Evolutionary conservation across 179 eudicot genomes (phyloP).

Genomic region (Beta macrorhiza): DNA sequence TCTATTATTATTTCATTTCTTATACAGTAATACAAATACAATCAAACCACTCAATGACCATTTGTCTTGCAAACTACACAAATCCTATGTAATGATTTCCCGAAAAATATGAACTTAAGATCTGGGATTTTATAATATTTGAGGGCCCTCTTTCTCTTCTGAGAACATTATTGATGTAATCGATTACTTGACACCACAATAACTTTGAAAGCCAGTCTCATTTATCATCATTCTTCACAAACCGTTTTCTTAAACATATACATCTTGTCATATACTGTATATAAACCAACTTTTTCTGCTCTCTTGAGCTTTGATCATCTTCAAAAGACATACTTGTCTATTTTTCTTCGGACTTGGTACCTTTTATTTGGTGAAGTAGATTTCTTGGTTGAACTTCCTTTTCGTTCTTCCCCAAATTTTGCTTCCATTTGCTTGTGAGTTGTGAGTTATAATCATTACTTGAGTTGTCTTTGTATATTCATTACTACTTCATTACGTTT

Average conservation of each 20-base stretch:
- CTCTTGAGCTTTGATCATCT: background rate
- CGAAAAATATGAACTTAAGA: background rate
- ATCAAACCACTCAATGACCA: background rate
- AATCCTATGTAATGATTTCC: conserved; percentile 8
- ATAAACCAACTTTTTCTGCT: background rate
- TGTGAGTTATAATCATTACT: too few species aligned
- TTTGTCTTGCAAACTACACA: conserved; percentile 9
- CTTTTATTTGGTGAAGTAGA: background rate
- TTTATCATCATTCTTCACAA: background rate
- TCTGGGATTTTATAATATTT: too few species aligned
- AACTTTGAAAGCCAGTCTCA: conserved; percentile 28
- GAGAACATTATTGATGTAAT: conserved; percentile 26
- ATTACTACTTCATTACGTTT: too few species aligned
- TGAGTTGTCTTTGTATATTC: too few species aligned
- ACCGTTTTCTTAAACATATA: conserved; percentile 11
- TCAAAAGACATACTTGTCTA: background rate
- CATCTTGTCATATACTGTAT: background rate
- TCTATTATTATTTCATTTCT: too few species aligned
- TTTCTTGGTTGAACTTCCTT: background rate
- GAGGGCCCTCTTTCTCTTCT: background rate
- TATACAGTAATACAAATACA: background rate
- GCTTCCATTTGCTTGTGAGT: too few species aligned
- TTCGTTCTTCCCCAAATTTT: too few species aligned
- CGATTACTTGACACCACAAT: conserved; percentile 30
- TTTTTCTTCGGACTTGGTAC: background rate